A percentile compares a stretch with the other conserved stretches of the same genome.
phyloP scores from a whole-genome alignment of 129 eudicot species.

The Artemisia tridentata region DNA sequence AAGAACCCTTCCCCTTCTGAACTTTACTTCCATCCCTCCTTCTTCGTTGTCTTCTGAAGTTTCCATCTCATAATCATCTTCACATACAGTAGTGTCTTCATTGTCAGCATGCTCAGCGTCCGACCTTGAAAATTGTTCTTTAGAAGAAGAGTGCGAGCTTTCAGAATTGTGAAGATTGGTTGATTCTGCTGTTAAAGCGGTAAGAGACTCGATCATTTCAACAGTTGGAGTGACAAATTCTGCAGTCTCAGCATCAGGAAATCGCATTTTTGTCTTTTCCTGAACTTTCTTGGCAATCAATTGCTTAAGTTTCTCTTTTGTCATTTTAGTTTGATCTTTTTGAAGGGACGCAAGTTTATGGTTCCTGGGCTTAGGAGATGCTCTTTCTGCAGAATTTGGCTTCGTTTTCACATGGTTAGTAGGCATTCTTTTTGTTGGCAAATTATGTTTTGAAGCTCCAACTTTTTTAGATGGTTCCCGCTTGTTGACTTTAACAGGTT shows the following conservation, averaged over 20 bases:
- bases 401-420: constrained; percentile 20
- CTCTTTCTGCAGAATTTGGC: constrained; percentile 30
- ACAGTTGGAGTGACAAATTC: constrained; percentile 17
- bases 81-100: constrained; percentile 14
- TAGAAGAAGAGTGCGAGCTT: constrained; percentile 19
- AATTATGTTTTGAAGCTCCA: background rate
- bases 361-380: constrained; percentile 18
- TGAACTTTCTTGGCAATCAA: constrained; percentile 32
- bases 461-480: constrained; percentile 30
- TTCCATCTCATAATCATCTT: constrained; percentile 27
- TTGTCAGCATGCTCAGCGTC: constrained; percentile 20
- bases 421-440: constrained; percentile 20
- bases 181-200: constrained; percentile 23
- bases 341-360: constrained; percentile 29
- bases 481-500: constrained; percentile 44
- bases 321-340: constrained; percentile 31
- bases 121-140: constrained; percentile 19
- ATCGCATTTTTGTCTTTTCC: constrained; percentile 57
- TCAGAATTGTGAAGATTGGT: constrained; percentile 13
- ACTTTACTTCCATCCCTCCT: constrained; percentile 35
- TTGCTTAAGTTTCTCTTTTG: constrained; percentile 29
- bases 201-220: constrained; percentile 27
- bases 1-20: constrained; percentile 59
- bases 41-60: constrained; percentile 31
- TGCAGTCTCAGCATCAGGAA: constrained; percentile 37